A percentile compares a stretch with the other conserved stretches of the same genome.
Conservation (phyloP, 768 basidiomycete species). For the Mycena venus region DNA sequence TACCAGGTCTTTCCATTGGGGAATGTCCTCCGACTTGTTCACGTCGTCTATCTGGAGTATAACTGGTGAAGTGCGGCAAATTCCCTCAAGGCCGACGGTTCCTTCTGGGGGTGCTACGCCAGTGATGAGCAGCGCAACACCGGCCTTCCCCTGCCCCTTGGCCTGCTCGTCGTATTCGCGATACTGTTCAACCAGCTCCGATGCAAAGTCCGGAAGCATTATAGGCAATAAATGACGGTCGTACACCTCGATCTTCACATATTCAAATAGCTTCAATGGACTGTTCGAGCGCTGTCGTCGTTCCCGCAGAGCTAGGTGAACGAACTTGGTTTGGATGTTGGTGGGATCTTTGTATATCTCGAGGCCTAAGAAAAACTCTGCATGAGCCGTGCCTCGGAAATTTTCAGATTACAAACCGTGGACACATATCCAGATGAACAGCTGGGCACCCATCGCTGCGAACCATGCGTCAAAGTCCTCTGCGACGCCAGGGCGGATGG, state of each 20-base stretch:
- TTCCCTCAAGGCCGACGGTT: neutral
- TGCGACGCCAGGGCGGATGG: neutral
- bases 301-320: neutral
- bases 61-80: neutral
- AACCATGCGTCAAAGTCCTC: neutral
- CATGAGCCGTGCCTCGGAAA: no score
- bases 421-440: neutral
- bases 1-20: constrained; percentile 2
- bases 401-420: neutral
- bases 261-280: neutral
- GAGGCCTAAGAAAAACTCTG: neutral
- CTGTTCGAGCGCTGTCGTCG: neutral
- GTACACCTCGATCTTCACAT: neutral
- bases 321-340: neutral
- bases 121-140: neutral
- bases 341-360: neutral
- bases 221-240: neutral
- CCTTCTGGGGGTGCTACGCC: neutral
- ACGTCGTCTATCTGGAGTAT: neutral
- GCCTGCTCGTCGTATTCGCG: constrained; percentile 1
- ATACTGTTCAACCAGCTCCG: neutral
- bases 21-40: neutral
- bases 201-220: neutral
- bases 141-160: neutral
- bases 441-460: neutral